Evolutionary conservation across 2,329 filamentous ascomycete genomes (phyloP).

Genomic region (Penicillium brasilianum): DNA sequence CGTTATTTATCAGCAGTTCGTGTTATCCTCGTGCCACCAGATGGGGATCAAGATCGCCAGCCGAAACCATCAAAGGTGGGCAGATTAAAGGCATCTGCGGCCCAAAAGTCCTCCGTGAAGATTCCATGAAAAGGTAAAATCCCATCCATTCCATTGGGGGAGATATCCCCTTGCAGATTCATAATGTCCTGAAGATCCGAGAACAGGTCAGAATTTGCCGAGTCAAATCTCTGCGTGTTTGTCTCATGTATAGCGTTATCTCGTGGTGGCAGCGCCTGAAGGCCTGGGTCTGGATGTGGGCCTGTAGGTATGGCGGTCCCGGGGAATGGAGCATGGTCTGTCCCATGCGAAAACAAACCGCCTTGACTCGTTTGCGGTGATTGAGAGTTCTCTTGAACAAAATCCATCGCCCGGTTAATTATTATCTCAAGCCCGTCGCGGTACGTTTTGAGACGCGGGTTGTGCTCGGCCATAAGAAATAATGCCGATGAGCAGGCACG

Average conservation of each 20-base stretch:
- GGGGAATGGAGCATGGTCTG: background rate
- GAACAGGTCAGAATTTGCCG: slow-evolving; percentile 1
- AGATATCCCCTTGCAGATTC: background rate
- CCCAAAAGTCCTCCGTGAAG: slow-evolving; percentile 13
- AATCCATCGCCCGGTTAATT: slow-evolving; percentile 28
- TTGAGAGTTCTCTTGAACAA: slow-evolving; percentile 11
- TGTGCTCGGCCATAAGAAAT: slow-evolving; percentile 31
- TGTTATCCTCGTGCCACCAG: too few species aligned
- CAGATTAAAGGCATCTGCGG: slow-evolving; percentile 7
- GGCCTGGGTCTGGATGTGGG: background rate
- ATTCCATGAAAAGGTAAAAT: slow-evolving; percentile 4
- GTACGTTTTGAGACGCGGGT: slow-evolving; percentile 25
- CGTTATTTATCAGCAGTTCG: background rate
- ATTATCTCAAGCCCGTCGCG: slow-evolving; percentile 27
- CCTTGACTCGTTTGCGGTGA: background rate
- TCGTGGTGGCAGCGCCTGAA: background rate
- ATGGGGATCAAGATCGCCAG: background rate
- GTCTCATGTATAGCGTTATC: background rate
- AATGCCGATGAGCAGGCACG: slow-evolving; percentile 28
- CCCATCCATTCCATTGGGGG: background rate
- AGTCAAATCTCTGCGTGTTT: background rate
- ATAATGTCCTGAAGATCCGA: slow-evolving; percentile 2
- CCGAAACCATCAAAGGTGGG: slow-evolving; percentile 7
- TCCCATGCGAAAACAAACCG: background rate
- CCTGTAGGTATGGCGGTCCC: background rate